Evolutionary conservation across 768 basidiomycete genomes (phyloP).

Genomic region (Leccinum obscurum): DNA sequence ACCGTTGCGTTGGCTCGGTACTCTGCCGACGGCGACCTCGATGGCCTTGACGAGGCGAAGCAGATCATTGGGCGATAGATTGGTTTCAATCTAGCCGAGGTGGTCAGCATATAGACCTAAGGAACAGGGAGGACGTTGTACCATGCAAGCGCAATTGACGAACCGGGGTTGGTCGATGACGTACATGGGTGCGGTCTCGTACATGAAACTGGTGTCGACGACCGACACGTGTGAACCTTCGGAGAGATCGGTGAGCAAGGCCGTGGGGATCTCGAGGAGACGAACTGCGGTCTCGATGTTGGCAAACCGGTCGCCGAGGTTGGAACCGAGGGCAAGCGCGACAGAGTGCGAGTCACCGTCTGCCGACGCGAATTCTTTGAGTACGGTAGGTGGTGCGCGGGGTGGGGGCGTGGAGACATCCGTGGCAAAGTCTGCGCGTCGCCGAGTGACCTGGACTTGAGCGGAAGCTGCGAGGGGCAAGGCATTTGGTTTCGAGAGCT

Average conservation of each 20-base stretch:
- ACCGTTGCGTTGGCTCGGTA: constrained; percentile 77
- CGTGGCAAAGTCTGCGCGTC: constrained; percentile 36
- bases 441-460: constrained; percentile 59
- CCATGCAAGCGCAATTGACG: constrained; percentile 89
- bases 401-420: neutral
- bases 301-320: constrained; percentile 82
- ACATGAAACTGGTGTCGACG: constrained; percentile 83
- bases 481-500: constrained; percentile 72
- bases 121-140: constrained; percentile 29
- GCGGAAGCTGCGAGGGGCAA: constrained; percentile 66
- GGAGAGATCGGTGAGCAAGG: constrained; percentile 25
- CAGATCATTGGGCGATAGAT: constrained; percentile 57
- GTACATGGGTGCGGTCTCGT: constrained; percentile 96
- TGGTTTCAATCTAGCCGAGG: constrained; percentile 64
- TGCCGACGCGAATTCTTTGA: neutral
- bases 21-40: constrained; percentile 74
- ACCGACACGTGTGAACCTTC: constrained; percentile 40
- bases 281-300: constrained; percentile 81
- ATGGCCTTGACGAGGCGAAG: constrained; percentile 68
- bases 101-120: neutral
- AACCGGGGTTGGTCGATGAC: constrained; percentile 87
- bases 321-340: constrained; percentile 85
- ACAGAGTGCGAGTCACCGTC: constrained; percentile 36
- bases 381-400: neutral
- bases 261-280: constrained; percentile 56